These are phyloP conservation scores for Neobulgaria alba DNA, from an alignment of 2,329 filamentous ascomycete species.

Conservation along the genomic window DNA sequence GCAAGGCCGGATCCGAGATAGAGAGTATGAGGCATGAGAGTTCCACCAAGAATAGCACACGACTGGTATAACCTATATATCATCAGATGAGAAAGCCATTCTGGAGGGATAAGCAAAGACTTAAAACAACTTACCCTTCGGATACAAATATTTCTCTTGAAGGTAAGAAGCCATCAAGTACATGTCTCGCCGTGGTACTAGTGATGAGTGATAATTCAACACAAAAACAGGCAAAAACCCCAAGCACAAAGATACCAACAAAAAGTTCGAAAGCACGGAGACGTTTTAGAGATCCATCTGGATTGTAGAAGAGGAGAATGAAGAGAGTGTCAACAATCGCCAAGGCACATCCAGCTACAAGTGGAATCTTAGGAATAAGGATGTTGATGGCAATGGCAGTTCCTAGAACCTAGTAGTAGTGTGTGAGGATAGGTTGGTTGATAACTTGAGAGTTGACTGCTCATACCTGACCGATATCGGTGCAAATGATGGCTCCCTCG, in stretches of 20 bases:
- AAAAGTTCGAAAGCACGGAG: constrained; percentile 54
- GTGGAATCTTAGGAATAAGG: constrained; percentile 50
- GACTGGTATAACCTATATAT: constrained; percentile 48
- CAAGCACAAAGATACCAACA: constrained; percentile 52
- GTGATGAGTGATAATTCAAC: constrained; percentile 55
- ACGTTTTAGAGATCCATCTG: constrained; percentile 46
- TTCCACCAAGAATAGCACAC: constrained; percentile 68
- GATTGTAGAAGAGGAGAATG: constrained; percentile 56
- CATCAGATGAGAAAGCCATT: not conserved
- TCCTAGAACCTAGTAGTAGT: constrained; percentile 48
- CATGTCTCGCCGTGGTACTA: constrained; percentile 42
- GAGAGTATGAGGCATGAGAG: constrained; percentile 61
- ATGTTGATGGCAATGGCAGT: constrained; percentile 63
- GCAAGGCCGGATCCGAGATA: constrained; percentile 64
- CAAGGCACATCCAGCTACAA: constrained; percentile 58
- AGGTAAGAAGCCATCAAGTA: constrained; percentile 56
- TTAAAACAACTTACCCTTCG: constrained; percentile 34
- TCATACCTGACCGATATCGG: not conserved
- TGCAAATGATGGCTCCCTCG: constrained; percentile 3
- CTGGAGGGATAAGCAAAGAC: not conserved
- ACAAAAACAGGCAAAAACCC: constrained; percentile 59
- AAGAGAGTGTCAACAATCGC: constrained; percentile 59
- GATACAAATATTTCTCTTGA: constrained; percentile 47
- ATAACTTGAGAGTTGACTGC: no score
- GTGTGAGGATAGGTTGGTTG: constrained; percentile 15